phyloP scores from a whole-genome alignment of 106 monocot genomes.

The Acorus gramineus region DNA sequence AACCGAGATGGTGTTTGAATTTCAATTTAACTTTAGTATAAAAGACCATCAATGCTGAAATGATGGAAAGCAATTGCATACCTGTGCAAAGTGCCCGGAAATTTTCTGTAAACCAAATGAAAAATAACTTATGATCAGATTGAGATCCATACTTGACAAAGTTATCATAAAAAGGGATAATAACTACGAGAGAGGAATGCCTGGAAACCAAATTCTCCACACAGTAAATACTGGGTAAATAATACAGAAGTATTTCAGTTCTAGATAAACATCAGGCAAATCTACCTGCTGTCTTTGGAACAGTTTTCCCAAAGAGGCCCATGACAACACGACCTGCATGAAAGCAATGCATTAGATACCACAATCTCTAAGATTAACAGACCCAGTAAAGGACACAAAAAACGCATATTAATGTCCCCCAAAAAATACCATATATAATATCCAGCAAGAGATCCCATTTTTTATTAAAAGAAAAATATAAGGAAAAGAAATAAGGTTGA shows the following conservation, averaged over 20 bases:
- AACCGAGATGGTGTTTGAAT: too few species aligned
- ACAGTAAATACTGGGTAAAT: too few species aligned
- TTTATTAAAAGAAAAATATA: too few species aligned
- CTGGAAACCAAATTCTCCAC: too few species aligned
- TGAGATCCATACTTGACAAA: not conserved
- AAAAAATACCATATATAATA: too few species aligned
- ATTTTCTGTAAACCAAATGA: conserved; percentile 53
- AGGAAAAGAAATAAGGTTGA: too few species aligned
- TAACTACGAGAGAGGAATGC: not conserved
- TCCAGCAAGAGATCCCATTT: too few species aligned
- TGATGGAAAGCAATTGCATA: conserved; percentile 17
- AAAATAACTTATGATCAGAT: not conserved
- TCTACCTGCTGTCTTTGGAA: conserved; percentile 92
- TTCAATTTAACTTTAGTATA: too few species aligned
- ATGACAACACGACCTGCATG: conserved; percentile 72
- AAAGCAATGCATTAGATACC: conserved; percentile 4
- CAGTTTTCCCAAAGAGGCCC: conserved; percentile 87
- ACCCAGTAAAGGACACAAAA: too few species aligned
- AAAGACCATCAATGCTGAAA: not conserved
- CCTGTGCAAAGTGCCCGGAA: conserved; percentile 98
- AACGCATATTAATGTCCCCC: too few species aligned
- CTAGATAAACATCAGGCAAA: not conserved
- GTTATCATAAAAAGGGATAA: conserved; percentile 1
- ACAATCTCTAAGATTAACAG: not conserved
- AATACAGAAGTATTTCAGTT: too few species aligned